These are phyloP conservation scores for Ogataea parapolymorpha DNA, from an alignment of 805 yeast species.

Conservation along the genomic window DNA sequence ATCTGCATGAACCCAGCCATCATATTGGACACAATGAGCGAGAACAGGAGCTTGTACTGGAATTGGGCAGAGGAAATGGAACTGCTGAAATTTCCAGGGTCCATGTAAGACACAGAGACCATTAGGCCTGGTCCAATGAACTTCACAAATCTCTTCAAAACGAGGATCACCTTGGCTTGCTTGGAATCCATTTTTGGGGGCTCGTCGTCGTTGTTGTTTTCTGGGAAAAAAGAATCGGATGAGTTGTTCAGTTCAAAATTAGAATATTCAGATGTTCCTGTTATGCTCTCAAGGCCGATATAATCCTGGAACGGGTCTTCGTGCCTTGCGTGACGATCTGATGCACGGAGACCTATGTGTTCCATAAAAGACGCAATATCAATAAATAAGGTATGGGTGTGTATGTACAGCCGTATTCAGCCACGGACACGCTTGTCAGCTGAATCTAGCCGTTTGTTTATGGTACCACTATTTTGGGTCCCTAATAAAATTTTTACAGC, in stretches of 20 bases:
- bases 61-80: constrained; percentile 81
- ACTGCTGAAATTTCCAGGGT: constrained; percentile 95
- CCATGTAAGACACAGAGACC: constrained; percentile 96
- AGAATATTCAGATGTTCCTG: neutral
- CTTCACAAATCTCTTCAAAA: constrained; percentile 36
- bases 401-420: too few relatives aligned
- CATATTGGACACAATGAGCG: constrained; percentile 73
- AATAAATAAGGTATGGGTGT: too few relatives aligned
- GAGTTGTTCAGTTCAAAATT: neutral
- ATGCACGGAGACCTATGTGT: neutral
- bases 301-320: constrained; percentile 1
- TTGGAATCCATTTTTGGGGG: constrained; percentile 2
- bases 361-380: constrained; percentile 1
- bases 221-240: neutral
- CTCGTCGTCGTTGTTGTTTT: constrained; percentile 1
- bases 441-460: neutral
- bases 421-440: neutral
- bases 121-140: constrained; percentile 91
- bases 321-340: neutral
- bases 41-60: constrained; percentile 72
- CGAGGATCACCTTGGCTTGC: constrained; percentile 9
- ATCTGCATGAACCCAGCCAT: constrained; percentile 86
- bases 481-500: neutral
- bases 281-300: neutral
- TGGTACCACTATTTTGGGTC: neutral